Percentiles rank a stretch among this genome's conserved stretches.
phyloP scores from a whole-genome alignment of 495 filamentous ascomycete species.

The Podospora appendiculata region DNA sequence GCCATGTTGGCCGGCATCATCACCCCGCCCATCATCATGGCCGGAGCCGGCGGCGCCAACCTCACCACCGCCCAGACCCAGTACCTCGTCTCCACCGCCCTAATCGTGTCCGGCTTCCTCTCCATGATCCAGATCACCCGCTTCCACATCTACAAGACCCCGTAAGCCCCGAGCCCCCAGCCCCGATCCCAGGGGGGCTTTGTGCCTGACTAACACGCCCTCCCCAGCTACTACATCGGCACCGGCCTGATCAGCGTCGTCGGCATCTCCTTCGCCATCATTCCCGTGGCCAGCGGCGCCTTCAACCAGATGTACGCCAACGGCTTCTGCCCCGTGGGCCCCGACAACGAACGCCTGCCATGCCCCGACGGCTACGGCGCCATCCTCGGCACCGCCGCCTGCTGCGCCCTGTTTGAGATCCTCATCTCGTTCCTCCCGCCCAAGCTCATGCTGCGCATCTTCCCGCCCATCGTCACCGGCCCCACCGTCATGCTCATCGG shows the following conservation, averaged over 20 bases:
- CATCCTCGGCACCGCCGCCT: slow-evolving; percentile 63
- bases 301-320: slow-evolving; percentile 81
- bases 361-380: slow-evolving; percentile 86
- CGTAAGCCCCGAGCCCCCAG: slow-evolving; percentile 32
- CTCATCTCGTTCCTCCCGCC: slow-evolving; percentile 69
- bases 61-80: slow-evolving; percentile 51
- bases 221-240: slow-evolving; percentile 59
- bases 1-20: slow-evolving; percentile 55
- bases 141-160: slow-evolving; percentile 72
- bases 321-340: slow-evolving; percentile 61
- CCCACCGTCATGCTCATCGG: slow-evolving; percentile 67
- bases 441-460: slow-evolving; percentile 61
- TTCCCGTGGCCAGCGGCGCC: slow-evolving; percentile 72
- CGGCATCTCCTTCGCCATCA: slow-evolving; percentile 79
- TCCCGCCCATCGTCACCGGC: slow-evolving; percentile 85
- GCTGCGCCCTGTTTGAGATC: slow-evolving; percentile 69
- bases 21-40: slow-evolving; percentile 73
- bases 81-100: slow-evolving; percentile 82
- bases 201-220: not conserved
- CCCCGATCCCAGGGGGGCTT: too few relatives aligned
- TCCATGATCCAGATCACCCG: slow-evolving; percentile 76
- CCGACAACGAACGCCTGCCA: slow-evolving; percentile 58
- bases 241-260: slow-evolving; percentile 90
- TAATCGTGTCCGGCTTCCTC: slow-evolving; percentile 79
- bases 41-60: slow-evolving; percentile 57